phyloP scores from a whole-genome alignment of 1,139 yeast species.

The Groenewaldozyma sp. region DNA sequence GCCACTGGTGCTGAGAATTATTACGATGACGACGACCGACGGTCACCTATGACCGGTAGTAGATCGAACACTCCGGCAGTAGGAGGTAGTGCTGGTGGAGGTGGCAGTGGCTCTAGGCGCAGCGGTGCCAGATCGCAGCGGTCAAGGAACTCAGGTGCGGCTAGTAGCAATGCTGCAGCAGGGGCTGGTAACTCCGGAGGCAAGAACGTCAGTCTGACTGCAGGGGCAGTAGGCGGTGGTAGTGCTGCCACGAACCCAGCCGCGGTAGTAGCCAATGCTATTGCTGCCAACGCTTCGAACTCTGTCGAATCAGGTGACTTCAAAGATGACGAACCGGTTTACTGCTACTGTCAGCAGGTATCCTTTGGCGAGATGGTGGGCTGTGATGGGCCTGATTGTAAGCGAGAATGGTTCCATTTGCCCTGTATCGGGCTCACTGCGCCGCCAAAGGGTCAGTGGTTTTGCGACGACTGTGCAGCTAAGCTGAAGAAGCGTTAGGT shows the following conservation, averaged over 20 bases:
- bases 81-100: conserved; percentile 8
- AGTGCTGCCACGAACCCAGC: conserved; percentile 3
- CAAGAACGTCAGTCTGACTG: conserved; percentile 3
- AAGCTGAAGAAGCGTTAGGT: conserved; percentile 21
- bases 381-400: conserved; percentile 90
- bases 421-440: conserved; percentile 89
- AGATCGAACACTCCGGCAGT: conserved; percentile 3
- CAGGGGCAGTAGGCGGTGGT: background rate
- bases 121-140: background rate
- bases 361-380: conserved; percentile 99
- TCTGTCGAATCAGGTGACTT: background rate
- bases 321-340: conserved; percentile 56
- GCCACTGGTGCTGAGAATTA: background rate
- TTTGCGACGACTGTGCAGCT: conserved; percentile 73
- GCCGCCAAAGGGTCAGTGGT: conserved; percentile 96
- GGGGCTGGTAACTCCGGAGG: conserved; percentile 7
- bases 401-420: conserved; percentile 93
- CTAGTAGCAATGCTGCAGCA: too few species aligned
- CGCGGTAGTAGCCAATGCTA: too few species aligned
- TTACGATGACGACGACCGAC: background rate
- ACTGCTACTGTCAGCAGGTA: conserved; percentile 93
- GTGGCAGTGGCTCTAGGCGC: conserved; percentile 11
- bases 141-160: conserved; percentile 3
- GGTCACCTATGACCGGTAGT: conserved; percentile 1
- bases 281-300: conserved; percentile 2